Evolutionary conservation across 2,329 filamentous ascomycete species (phyloP), one percentile per base, ranked within the genome.

Genomic region (Pestalotiopsis sp.): DNA sequence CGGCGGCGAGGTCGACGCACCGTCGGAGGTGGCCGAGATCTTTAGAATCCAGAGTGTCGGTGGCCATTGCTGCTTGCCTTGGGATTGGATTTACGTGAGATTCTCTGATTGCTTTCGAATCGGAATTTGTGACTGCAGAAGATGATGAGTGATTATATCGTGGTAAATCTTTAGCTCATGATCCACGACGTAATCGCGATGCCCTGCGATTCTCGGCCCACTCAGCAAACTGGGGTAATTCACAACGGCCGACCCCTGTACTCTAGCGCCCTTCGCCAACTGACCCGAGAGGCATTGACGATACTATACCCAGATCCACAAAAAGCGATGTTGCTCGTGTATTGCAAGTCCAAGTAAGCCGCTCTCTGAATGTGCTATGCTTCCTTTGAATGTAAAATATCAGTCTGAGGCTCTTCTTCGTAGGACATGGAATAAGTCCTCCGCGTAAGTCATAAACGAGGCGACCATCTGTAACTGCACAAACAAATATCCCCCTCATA

Each of bases 1-100:
- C 74, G 1, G 72, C 71, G 0, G 79, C 78, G 0, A 80, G 68
- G 4, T 73, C 77, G 56, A 79, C 74, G 59, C 72, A 73, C 5
- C 73, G 73, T 13, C 70, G 70, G 56, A 75, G 71, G 58, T 74
- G 72, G 2, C 56, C 7, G 4, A 72, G 56, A 11, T 75, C 72
- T 9, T 63, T 40, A 1, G 67, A 23, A 14, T 17, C 41, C 2
- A 65, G 17, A 31, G 3, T n/a, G 25, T 23, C 40, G 17, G 23
- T 2, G 17, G 14, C 1, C 27, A 38, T 38, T 27, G 59, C 27
- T 27, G 11, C 11, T 60, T 27, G 6, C 1, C 17, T 20, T 13
- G 13, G 7, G 23, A 58, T 58, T n/a, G 1, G 7, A 52, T 17
- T 9, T 9, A 52, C 0, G 27, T 31, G 27, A 31, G 27, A 7